Base-by-base conservation (phyloP, 495 filamentous ascomycete genomes). In the Neurospora sp. region DNA sequence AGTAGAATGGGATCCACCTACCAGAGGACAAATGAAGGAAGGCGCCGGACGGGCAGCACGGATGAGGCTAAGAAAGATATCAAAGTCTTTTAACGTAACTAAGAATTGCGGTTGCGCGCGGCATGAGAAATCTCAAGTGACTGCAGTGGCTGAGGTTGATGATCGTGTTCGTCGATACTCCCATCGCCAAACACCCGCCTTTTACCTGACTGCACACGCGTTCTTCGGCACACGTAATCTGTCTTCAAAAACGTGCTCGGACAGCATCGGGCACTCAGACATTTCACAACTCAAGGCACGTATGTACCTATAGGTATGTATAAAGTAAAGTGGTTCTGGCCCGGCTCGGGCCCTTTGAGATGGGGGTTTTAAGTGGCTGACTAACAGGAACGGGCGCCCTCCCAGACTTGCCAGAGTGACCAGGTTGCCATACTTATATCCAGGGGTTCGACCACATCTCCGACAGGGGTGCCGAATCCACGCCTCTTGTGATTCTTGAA, bases 401-500 rank as follows among this genome's bases (percentile, higher is more conserved):
- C 54, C 54, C 54, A 66, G 14, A 18, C 23, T 62, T 62, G 54
- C n/a, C 44, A 35, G 14, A 62, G 23, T 66, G 23, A 66, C 54
- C 54, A 35, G 54, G 54, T 66, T 35, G 54, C 54, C 54, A 9
- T 66, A 66, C 54, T 35, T 66, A 66, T 66, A 41, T 23, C 69
- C 54, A 73, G 74, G 77, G 75, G 77, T 75, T 72, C 69, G 62
- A 73, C 46, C 73, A 71, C 46, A 20, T 54, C 59, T 73, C 70
- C 37, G 72, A 74, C 76, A 78, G 76, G 78, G 78, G 77, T 77
- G 40, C 40, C 48, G 72, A 44, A 46, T 66, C 54, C 54, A 66
- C 54, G 54, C 14, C 54, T 35, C 69, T 70, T 71, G 31, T 74
- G 75, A 72, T 74, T 79, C 73, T 77, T 80, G 76, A 78, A 80